These are phyloP conservation scores for Glaciozyma martinii DNA, from an alignment of 768 basidiomycete genomes.

Conservation along the genomic window DNA sequence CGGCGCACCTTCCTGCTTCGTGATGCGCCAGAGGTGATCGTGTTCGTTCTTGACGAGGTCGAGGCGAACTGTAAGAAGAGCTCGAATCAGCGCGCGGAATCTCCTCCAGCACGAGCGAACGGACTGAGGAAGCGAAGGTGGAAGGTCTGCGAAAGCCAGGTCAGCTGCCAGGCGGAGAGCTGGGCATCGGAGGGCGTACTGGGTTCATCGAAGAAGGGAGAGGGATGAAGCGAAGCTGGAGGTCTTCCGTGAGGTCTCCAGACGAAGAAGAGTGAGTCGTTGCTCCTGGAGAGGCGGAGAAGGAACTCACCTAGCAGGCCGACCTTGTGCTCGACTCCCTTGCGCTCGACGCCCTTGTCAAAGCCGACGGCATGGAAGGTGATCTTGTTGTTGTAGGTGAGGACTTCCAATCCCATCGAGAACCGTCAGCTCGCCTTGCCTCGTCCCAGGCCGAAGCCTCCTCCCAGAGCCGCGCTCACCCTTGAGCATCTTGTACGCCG, in stretches of 20 bases:
- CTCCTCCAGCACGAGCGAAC: not conserved
- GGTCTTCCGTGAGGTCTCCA: constrained; percentile 12
- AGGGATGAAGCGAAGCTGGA: constrained; percentile 18
- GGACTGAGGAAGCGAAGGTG: constrained; percentile 17
- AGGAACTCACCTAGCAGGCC: constrained; percentile 2
- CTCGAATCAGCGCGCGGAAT: not conserved
- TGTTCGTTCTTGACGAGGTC: constrained; percentile 9
- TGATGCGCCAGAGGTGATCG: constrained; percentile 16
- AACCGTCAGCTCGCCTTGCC: not conserved
- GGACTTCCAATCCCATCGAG: too few species aligned
- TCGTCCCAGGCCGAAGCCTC: not conserved
- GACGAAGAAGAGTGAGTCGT: too few species aligned
- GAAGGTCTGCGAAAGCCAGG: constrained; percentile 2
- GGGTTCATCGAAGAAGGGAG: constrained; percentile 13
- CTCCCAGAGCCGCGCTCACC: not conserved
- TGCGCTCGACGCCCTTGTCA: constrained; percentile 5
- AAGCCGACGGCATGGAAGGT: constrained; percentile 12
- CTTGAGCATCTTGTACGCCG: constrained; percentile 20
- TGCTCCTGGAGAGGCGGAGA: not conserved
- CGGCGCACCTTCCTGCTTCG: constrained; percentile 16
- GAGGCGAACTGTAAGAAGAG: constrained; percentile 2
- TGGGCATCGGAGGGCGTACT: not conserved
- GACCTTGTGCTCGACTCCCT: constrained; percentile 10
- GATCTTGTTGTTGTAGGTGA: constrained; percentile 19
- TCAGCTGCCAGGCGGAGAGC: too few species aligned